These are phyloP conservation scores for Ophiostoma triangulosporum DNA, from an alignment of 2,329 filamentous ascomycete genomes.

Conservation along the genomic window DNA sequence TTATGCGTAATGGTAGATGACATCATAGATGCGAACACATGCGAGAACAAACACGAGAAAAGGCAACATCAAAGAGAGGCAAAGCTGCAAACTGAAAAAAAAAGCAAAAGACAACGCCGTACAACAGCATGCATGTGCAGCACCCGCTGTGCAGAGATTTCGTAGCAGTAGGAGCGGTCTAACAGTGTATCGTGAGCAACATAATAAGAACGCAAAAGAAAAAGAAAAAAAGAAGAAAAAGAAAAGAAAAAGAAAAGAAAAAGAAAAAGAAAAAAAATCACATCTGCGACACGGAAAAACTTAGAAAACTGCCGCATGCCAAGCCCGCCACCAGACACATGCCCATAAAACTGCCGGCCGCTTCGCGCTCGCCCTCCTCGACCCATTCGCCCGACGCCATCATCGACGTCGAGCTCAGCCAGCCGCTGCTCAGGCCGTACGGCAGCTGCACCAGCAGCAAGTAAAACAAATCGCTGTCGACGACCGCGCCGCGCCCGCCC, in stretches of 20 bases:
- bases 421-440: conserved; percentile 80
- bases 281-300: conserved; percentile 55
- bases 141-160: no score
- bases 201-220: background rate
- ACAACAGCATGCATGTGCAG: no score
- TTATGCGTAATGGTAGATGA: no score
- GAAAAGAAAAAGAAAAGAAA: background rate
- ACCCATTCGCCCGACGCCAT: conserved; percentile 79
- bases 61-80: no score
- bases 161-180: no score
- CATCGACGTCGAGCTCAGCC: conserved; percentile 78
- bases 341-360: conserved; percentile 87
- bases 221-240: background rate
- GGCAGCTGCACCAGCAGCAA: conserved; percentile 67
- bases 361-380: conserved; percentile 68
- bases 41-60: no score
- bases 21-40: no score
- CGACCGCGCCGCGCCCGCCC: conserved; percentile 55
- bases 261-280: conserved; percentile 15
- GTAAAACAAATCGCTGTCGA: conserved; percentile 80
- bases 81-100: no score
- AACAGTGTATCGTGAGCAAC: background rate
- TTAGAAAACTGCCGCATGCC: conserved; percentile 74
- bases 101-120: no score
- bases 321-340: conserved; percentile 76